A percentile compares a stretch with the other conserved stretches of the same genome.
These are phyloP conservation scores for Exsudoporus frostii DNA, from an alignment of 768 basidiomycete genomes.

Conservation along the genomic window DNA sequence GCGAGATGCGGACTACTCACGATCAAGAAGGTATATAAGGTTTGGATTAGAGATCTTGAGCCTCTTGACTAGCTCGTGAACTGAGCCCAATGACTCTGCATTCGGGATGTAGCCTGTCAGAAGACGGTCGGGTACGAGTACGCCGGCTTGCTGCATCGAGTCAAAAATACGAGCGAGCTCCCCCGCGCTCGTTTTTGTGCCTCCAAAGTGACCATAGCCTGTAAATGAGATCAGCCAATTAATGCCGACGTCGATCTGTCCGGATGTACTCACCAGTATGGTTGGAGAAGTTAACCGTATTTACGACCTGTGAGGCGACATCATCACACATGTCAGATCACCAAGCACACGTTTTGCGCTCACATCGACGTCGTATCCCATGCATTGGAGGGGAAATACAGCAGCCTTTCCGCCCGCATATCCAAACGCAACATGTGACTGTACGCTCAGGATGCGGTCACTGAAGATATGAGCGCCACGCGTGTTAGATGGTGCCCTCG, in stretches of 20 bases:
- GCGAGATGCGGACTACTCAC: constrained; percentile 45
- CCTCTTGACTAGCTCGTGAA: constrained; percentile 58
- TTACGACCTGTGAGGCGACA: constrained; percentile 56
- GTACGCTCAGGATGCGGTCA: constrained; percentile 79
- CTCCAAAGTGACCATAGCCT: constrained; percentile 85
- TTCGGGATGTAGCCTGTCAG: constrained; percentile 92
- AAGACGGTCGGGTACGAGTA: constrained; percentile 68
- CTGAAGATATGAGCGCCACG: constrained; percentile 12
- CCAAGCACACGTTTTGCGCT: constrained; percentile 23
- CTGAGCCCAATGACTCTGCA: constrained; percentile 68
- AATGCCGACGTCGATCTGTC: background rate
- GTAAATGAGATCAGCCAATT: background rate
- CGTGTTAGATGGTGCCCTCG: background rate
- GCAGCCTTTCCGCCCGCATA: constrained; percentile 90
- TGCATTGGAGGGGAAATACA: constrained; percentile 72
- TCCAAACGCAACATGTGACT: constrained; percentile 91
- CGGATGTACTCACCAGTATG: constrained; percentile 64
- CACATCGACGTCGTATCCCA: constrained; percentile 96
- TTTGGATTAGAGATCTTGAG: constrained; percentile 56
- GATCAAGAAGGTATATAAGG: constrained; percentile 87
- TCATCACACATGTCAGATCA: background rate
- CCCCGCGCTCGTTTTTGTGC: constrained; percentile 70
- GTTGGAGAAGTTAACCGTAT: constrained; percentile 94
- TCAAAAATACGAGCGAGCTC: constrained; percentile 78
- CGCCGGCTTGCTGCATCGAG: constrained; percentile 68